These are phyloP conservation scores for Bruguiera hainesii DNA, from an alignment of 441 rosid genomes.

Conservation along the genomic window DNA sequence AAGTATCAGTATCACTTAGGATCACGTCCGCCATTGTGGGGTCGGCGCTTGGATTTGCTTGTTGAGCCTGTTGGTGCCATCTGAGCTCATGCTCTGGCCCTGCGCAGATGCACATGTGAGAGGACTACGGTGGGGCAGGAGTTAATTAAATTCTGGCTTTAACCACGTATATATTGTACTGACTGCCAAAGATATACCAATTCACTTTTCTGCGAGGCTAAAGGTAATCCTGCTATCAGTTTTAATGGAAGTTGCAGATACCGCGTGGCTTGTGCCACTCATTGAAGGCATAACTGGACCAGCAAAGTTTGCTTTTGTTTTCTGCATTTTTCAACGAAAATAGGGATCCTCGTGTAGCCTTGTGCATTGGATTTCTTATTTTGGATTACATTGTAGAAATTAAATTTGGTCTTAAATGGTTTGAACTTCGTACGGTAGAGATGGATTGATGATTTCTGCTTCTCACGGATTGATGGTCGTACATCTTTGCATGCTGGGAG, in stretches of 20 bases:
- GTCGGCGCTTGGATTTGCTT: no score
- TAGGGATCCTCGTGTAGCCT: slow-evolving; percentile 10
- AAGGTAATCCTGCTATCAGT: slow-evolving; percentile 3
- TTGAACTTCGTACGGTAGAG: no score
- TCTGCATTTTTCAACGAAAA: background rate
- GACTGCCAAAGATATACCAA: background rate
- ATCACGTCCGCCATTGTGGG: no score
- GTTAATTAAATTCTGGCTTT: background rate
- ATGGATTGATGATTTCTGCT: no score
- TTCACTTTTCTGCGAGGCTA: background rate
- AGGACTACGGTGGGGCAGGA: background rate
- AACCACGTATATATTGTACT: background rate
- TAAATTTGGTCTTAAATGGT: no score
- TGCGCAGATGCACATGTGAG: background rate
- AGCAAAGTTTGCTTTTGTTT: no score
- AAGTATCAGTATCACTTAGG: no score
- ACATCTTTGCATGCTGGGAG: background rate
- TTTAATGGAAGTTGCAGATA: slow-evolving; percentile 5
- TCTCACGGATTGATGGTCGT: no score
- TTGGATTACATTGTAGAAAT: no score
- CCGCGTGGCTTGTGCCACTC: slow-evolving; percentile 11
- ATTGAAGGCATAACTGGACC: no score
- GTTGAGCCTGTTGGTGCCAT: no score
- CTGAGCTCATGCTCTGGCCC: background rate
- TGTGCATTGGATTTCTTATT: background rate